A percentile compares a stretch with the other conserved stretches of the same genome.
Evolutionary conservation across 2,329 filamentous ascomycete species (phyloP).

Genomic region (Massarina eburnea): DNA sequence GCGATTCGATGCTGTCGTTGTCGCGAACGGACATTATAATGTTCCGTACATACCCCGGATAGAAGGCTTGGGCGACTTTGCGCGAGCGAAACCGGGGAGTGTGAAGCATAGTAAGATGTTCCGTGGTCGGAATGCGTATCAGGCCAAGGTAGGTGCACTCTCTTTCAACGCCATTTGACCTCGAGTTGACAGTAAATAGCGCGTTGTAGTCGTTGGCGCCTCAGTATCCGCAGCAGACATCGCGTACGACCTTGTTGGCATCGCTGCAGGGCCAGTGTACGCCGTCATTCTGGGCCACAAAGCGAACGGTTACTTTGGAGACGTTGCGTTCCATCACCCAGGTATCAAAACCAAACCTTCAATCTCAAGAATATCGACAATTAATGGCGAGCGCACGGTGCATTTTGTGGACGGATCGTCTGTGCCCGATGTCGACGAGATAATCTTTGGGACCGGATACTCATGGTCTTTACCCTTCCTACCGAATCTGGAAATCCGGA

Average conservation of each 20-base stretch:
- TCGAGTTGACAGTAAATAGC: slow-evolving; percentile 39
- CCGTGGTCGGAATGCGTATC: slow-evolving; percentile 50
- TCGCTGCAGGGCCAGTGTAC: slow-evolving; percentile 52
- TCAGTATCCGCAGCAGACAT: slow-evolving; percentile 68
- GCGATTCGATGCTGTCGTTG: slow-evolving; percentile 62
- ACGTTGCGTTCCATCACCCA: slow-evolving; percentile 62
- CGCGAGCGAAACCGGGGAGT: slow-evolving; percentile 50
- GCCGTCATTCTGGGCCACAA: slow-evolving; percentile 58
- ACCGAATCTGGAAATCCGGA: slow-evolving; percentile 49
- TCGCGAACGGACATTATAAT: slow-evolving; percentile 63
- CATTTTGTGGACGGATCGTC: slow-evolving; percentile 59
- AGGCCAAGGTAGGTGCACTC: slow-evolving; percentile 45
- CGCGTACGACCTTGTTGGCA: slow-evolving; percentile 54
- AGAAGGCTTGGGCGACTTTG: slow-evolving; percentile 52
- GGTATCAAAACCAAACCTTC: slow-evolving; percentile 52
- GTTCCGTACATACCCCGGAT: slow-evolving; percentile 60
- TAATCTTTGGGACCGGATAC: slow-evolving; percentile 70
- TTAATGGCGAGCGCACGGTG: slow-evolving; percentile 47
- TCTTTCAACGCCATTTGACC: neutral
- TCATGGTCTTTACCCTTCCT: slow-evolving; percentile 64
- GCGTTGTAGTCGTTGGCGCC: slow-evolving; percentile 63
- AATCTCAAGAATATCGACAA: slow-evolving; percentile 48
- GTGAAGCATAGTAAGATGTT: slow-evolving; percentile 60
- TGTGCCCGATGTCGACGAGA: slow-evolving; percentile 58
- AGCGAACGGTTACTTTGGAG: slow-evolving; percentile 58